Evolutionary conservation across 2,329 filamentous ascomycete genomes (phyloP).

Genomic region (Cadophora luteo-olivacea): DNA sequence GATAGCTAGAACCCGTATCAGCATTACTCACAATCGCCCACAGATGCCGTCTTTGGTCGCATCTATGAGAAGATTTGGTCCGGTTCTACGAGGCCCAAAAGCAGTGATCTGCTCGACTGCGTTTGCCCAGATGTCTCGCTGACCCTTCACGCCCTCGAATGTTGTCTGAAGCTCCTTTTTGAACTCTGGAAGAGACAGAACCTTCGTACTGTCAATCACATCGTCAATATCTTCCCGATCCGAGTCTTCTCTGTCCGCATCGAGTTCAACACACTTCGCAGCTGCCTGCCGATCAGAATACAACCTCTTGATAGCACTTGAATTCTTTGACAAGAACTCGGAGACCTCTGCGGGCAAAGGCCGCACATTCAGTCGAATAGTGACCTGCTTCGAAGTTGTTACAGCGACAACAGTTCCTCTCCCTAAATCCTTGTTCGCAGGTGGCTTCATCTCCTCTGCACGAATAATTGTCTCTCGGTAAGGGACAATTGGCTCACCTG

Average conservation of each 20-base stretch:
- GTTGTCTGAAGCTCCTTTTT: slow-evolving; percentile 71
- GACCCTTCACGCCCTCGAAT: slow-evolving; percentile 75
- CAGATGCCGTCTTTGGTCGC: slow-evolving; percentile 75
- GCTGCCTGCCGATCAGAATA: slow-evolving; percentile 72
- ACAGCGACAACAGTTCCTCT: slow-evolving; percentile 78
- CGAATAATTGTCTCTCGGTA: slow-evolving; percentile 92
- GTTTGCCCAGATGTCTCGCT: slow-evolving; percentile 78
- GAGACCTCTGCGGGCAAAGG: slow-evolving; percentile 82
- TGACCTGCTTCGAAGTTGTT: slow-evolving; percentile 87
- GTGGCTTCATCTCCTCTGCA: slow-evolving; percentile 89
- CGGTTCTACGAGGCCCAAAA: slow-evolving; percentile 85
- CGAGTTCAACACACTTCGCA: slow-evolving; percentile 43
- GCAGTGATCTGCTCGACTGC: slow-evolving; percentile 82
- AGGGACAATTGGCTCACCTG: slow-evolving; percentile 91
- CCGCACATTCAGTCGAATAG: slow-evolving; percentile 75
- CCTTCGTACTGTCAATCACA: slow-evolving; percentile 63
- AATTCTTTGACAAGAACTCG: slow-evolving; percentile 84
- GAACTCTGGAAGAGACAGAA: slow-evolving; percentile 77
- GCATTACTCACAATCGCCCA: slow-evolving; percentile 67
- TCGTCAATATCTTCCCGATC: slow-evolving; percentile 53
- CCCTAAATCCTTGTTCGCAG: slow-evolving; percentile 83
- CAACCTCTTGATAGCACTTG: slow-evolving; percentile 77
- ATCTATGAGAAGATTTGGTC: slow-evolving; percentile 90
- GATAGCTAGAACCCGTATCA: not conserved
- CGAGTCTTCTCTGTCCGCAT: slow-evolving; percentile 35